phyloP scores from a whole-genome alignment of 331 rosid genomes.

The Cucumis variabilis region DNA sequence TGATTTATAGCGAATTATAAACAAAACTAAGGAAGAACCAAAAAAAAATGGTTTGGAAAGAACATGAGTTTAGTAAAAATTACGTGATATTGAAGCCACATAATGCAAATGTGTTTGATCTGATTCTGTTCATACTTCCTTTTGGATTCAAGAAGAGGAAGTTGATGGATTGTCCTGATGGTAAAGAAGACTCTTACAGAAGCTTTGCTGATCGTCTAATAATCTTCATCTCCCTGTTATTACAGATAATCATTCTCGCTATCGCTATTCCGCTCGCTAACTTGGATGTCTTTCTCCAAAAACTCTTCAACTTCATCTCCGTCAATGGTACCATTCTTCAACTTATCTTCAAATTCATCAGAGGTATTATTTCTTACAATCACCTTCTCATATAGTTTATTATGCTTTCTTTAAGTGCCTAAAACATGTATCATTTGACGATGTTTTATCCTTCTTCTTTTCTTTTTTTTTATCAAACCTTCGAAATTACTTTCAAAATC shows the following conservation, averaged over 20 bases:
- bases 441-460: no score
- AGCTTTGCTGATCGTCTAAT: slow-evolving; percentile 46
- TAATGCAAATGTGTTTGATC: slow-evolving; percentile 52
- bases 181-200: not conserved
- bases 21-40: not conserved
- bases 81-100: slow-evolving; percentile 57
- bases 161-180: slow-evolving; percentile 52
- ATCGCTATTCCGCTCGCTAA: not conserved
- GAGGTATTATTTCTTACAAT: not conserved
- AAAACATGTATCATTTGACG: no score
- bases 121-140: slow-evolving; percentile 43
- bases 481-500: no score
- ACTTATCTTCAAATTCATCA: not conserved
- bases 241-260: slow-evolving; percentile 45
- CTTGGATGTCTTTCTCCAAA: not conserved
- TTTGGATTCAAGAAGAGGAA: slow-evolving; percentile 29
- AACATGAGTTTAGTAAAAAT: slow-evolving; percentile 27
- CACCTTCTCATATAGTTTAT: not conserved
- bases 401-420: no score
- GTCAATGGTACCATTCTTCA: not conserved
- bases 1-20: no score
- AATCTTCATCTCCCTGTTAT: slow-evolving; percentile 54
- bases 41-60: not conserved
- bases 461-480: no score
- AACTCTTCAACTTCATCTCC: not conserved